Evolutionary conservation across 2,329 filamentous ascomycete species (phyloP).

Genomic region (Pseudocercospora macadamiae): DNA sequence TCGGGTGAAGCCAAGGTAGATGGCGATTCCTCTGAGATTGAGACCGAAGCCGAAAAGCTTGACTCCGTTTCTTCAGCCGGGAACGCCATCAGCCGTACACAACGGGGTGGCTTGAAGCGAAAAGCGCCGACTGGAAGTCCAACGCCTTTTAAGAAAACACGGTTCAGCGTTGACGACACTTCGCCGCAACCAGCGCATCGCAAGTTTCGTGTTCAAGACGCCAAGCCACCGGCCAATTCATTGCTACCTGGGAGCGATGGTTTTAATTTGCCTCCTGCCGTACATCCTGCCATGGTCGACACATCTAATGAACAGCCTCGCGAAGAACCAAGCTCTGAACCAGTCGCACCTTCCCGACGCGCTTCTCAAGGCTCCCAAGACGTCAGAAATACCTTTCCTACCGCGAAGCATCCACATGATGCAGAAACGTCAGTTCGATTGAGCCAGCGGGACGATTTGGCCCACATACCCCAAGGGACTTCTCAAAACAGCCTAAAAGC

Average conservation of each 20-base stretch:
- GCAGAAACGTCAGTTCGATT: constrained; percentile 64
- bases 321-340: constrained; percentile 15
- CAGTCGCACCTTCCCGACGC: constrained; percentile 32
- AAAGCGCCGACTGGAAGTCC: constrained; percentile 20
- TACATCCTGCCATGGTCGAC: constrained; percentile 9
- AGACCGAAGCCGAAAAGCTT: constrained; percentile 25
- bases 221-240: constrained; percentile 14
- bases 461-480: constrained; percentile 18
- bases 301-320: not conserved
- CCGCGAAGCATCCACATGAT: constrained; percentile 76
- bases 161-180: constrained; percentile 13
- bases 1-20: constrained; percentile 29
- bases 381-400: constrained; percentile 65
- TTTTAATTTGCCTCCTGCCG: constrained; percentile 17
- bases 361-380: constrained; percentile 44
- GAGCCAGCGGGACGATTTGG: constrained; percentile 61
- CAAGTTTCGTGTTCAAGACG: constrained; percentile 33
- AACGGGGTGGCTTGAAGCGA: constrained; percentile 26
- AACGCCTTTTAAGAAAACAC: constrained; percentile 30
- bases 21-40: constrained; percentile 22
- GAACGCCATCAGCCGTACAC: constrained; percentile 10
- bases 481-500: constrained; percentile 15
- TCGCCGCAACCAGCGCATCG: constrained; percentile 21
- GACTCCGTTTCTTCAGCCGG: constrained; percentile 17
- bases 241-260: constrained; percentile 16